Evolutionary conservation across 345 rosid genomes (phyloP), one percentile per base, ranked within the genome.

Genomic region (Hibiscus tridactylites): DNA sequence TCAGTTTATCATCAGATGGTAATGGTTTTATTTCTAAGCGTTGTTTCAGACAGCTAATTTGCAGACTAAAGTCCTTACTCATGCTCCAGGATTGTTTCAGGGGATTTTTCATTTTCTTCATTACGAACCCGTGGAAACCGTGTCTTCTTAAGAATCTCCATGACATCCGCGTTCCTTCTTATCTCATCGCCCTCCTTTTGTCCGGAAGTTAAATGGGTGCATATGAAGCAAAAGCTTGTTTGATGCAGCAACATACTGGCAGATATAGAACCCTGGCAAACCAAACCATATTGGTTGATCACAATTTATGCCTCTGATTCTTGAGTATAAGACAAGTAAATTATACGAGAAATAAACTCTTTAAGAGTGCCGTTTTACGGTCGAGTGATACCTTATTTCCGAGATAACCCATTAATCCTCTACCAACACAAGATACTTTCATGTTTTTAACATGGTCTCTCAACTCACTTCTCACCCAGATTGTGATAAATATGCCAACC

Each of bases 371-470:
- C 24, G 17, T 53, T 44, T 21, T 50, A 68, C 5, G 6, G 11
- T 26, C 3, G 21, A 70, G 67, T n/a, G 9, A 61, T 85, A 95
- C 99, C 99, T 95, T 95, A 80, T 95, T 95, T 73, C 97, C 96
- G 0, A 95, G 98, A 81, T 95, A 95, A 66, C 99, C 99, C 98
- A 92, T 95, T 79, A 95, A 62, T 75, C 99, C 99, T 86, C 99
- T 83, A 57, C 99, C 99, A 65, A 95, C 94, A 79, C 97, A 89
- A 76, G 97, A 95, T 52, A 95, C 97, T 82, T 95, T 95, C 91
- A 92, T 88, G 88, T 92, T 92, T 72, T 80, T 87, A 68, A 92
- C 96, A 59, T 89, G 86, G 73, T 95, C 97, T 79, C 87, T 79
- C 71, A 95, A 76, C 73, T 95, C 99, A 49, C 91, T 86, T 78